Base-by-base conservation (phyloP, 371 early-diverging fungal species). In the Rhizopus delemar region DNA sequence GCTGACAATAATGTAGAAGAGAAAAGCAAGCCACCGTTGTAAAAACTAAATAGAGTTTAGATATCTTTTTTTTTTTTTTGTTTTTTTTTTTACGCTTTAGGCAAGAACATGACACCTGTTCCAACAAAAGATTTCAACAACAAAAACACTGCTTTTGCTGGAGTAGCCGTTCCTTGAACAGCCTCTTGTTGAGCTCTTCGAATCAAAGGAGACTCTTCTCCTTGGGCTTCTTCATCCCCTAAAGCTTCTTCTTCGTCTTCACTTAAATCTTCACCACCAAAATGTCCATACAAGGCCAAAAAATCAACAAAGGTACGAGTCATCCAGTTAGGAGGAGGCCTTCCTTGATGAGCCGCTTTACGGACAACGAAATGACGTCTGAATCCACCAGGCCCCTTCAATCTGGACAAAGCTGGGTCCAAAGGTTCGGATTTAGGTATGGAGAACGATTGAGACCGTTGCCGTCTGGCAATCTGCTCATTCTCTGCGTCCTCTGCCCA, bases 301-400 rank as follows among this genome's bases (percentile, higher is more conserved):
- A 95, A 96, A 66, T 96, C 97, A 39, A 95, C 88, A 84, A 95
- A 97, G 58, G 88, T 90, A 45, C 83, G 77, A 2, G 96, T 93
- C 71, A 95, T 77, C 56, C 91, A 81, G 53, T 84, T 80, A 32
- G 89, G 83, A 28, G 85, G 86, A 11, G 78, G 70, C 34, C 83
- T 81, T 15, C 92, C 92, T 60, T 83, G 74, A 31, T 75, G 75
- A 34, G 74, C 77, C n/a, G 95, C 95, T 51, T 87, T 80, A 63
- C 86, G 81, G 15, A 83, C 80, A 34, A 97, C 78, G 74, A 89
- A 94, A 68, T 93, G 88, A 13, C 98, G 84, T 38, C 97, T 85
- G 71, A 97, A 94, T 31, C 92, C 93, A 57, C 98, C 98, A 0
- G 98, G 97, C 52, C 79, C 69, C 56, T 74, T 78, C 16, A 86